Base-by-base conservation (phyloP, 352 stramenopile genomes). In the Paralagenidium karlingii region DNA sequence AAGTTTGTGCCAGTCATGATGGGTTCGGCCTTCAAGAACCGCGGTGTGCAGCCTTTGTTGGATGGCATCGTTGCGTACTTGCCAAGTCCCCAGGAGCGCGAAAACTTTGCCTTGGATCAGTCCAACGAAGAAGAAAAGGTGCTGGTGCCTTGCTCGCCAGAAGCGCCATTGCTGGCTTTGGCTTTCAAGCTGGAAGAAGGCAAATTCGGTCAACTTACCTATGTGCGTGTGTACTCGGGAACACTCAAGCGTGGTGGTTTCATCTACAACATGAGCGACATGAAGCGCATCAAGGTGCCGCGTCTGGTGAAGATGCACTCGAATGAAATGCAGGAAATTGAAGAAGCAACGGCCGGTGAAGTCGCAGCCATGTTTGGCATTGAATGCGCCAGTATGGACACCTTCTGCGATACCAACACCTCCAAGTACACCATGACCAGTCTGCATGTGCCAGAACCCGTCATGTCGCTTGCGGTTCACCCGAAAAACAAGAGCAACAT, bases 121-220 rank as follows among this genome's bases (percentile, higher is more conserved):
- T 77, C 58, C 24, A 90, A 97, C 3, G 62, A 91, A 37, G 94
- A 99, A 61, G 74, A 84, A 47, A 64, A 86, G 39, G 79, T 94
- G 45, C 39, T 68, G 2, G 78, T 99, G 26, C 67, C 78, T 30
- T 94, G 85, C 57, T 73, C 77, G 12, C 74, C 79, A 3, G 65
- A 92, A 5, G 82, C 91, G 53, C 91, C 94, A 37, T 62, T 98
- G 24, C 62, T 99, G 18, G 95, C 95, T 16, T 77, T 99, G 15
- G 96, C 96, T 19, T 99, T 99, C 71, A 99, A 99, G 76, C 68
- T 99, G 24, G 96, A 99, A 58, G 96, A 99, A 57, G 95, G 92
- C 32, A 93, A 91, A 46, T 99, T 97, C 55, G 96, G 96, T 12
- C 96, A 99, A 68, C 77, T 99, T 30, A 99, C 95, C 32, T 99